A percentile compares a stretch with the other conserved stretches of the same genome.
phyloP scores from a whole-genome alignment of 768 basidiomycete species.

The Cystobasidium onofrii region DNA sequence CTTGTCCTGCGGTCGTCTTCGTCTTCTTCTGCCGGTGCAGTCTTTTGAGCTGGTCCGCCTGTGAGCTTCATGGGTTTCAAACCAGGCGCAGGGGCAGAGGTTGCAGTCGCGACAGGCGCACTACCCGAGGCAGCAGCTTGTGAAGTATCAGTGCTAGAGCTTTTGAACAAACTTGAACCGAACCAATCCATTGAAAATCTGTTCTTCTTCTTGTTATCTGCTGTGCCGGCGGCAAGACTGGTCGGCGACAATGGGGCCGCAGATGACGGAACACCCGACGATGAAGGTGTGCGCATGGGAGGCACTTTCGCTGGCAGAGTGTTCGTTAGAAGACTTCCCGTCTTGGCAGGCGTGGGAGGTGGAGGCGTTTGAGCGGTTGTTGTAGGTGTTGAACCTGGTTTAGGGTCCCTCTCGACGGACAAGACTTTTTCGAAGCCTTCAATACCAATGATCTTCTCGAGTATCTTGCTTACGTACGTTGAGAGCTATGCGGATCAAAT shows the following conservation, averaged over 20 bases:
- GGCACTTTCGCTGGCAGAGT: slow-evolving; percentile 42
- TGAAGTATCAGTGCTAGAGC: slow-evolving; percentile 51
- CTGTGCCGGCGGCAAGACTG: slow-evolving; percentile 8
- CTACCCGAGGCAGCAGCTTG: slow-evolving; percentile 54
- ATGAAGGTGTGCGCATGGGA: slow-evolving; percentile 43
- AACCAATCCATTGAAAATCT: slow-evolving; percentile 52
- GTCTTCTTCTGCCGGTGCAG: slow-evolving; percentile 60
- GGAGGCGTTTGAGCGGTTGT: slow-evolving; percentile 47
- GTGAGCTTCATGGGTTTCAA: slow-evolving; percentile 60
- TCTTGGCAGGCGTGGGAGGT: slow-evolving; percentile 38
- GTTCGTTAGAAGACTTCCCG: slow-evolving; percentile 41
- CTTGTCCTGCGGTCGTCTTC: slow-evolving; percentile 54
- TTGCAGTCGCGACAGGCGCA: slow-evolving; percentile 56
- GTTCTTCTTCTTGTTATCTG: slow-evolving; percentile 28
- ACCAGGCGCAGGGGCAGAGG: slow-evolving; percentile 44
- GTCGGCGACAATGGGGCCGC: not conserved
- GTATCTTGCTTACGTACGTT: slow-evolving; percentile 92
- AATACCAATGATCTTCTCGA: slow-evolving; percentile 90
- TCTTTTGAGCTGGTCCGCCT: slow-evolving; percentile 51
- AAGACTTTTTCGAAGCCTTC: slow-evolving; percentile 96
- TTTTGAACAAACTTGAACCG: slow-evolving; percentile 56
- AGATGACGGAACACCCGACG: slow-evolving; percentile 19
- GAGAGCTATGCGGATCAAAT: slow-evolving; percentile 56
- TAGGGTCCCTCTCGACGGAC: slow-evolving; percentile 57
- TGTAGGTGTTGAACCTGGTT: slow-evolving; percentile 24